Base-by-base conservation (phyloP, 2,329 filamentous ascomycete genomes). In the Ophiocordyceps unilateralis region DNA sequence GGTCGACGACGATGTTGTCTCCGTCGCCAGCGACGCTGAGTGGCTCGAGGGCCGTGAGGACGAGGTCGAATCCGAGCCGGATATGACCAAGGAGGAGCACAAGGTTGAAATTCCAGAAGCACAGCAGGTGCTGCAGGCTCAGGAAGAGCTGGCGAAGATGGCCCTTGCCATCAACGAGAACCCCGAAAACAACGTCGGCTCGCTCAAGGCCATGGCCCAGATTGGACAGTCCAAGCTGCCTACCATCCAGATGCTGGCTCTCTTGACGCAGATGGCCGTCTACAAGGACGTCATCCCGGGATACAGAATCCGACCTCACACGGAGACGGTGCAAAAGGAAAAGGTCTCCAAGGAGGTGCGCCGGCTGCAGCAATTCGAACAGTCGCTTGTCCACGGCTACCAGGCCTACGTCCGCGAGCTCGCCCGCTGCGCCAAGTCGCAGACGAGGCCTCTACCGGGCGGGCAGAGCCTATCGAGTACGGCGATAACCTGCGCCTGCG, bases 201-300 rank as follows among this genome's bases (percentile, higher is more conserved):
- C 79, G 19, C 81, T 96, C 66, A 88, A 84, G 58, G 74, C 75
- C 5, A 66, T 96, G 53, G 80, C 79, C 26, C 75, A 82, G 53
- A 75, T 93, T 50, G 80, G 81, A 19, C 69, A 78, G 43, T 81
- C 81, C 8, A 68, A 69, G 14, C 78, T 88, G 48, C 60, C 74
- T 14, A 78, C 81, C 2, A 79, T 98, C 42, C 81, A 84, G 64
- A 94, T 93, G 61, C 70, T 98, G 47, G 80, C 83, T 7, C 66
- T 98, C 49, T 83, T 81, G 40, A 86, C 91, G 20, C 88, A 95
- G 61, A 72, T 91, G 58, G 76, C 88, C 1, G 78, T 96, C 12
- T 98, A 89, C 69, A 94, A 89, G 59, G 91, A 96, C 61, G 75
- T 95, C 40, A 96, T 98, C 46, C 91, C 91, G 0, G 91, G 91